These are phyloP conservation scores for Eutrema japonicum DNA, from an alignment of 345 rosid genomes.

Conservation along the genomic window DNA sequence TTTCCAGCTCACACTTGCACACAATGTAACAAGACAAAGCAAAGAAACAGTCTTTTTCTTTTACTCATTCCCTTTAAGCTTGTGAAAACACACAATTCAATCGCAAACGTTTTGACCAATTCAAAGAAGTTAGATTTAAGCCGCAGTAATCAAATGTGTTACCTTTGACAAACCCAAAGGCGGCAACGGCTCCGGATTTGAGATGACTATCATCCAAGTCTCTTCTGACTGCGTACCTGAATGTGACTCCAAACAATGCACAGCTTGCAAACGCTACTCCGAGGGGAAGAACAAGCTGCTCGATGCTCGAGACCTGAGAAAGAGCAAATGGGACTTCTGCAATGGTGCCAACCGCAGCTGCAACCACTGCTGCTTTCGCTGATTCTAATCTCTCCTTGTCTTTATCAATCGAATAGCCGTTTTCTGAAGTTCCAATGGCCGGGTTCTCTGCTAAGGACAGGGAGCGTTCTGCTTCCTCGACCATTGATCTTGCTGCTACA, in stretches of 20 bases:
- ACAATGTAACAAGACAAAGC: constrained; percentile 33
- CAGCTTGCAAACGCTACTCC: constrained; percentile 73
- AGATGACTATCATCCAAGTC: constrained; percentile 75
- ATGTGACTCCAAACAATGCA: constrained; percentile 86
- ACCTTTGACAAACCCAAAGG: constrained; percentile 88
- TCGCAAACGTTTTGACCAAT: constrained; percentile 11
- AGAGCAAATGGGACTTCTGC: constrained; percentile 66
- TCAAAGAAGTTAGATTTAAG: not conserved
- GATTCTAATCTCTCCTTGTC: constrained; percentile 84
- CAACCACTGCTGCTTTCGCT: constrained; percentile 66
- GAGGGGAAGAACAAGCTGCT: constrained; percentile 65
- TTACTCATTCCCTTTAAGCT: not conserved
- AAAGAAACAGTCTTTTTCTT: not conserved
- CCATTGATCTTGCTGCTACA: constrained; percentile 67
- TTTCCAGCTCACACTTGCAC: constrained; percentile 40
- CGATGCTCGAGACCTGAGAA: constrained; percentile 54
- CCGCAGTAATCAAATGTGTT: constrained; percentile 17
- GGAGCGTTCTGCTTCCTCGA: constrained; percentile 75
- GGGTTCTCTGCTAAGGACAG: constrained; percentile 41
- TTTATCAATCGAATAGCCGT: constrained; percentile 40
- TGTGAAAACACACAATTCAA: not conserved
- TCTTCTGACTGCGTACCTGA: constrained; percentile 73
- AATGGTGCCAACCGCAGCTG: constrained; percentile 77
- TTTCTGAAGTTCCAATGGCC: constrained; percentile 25
- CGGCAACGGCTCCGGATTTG: constrained; percentile 75